Evolutionary conservation across 495 filamentous ascomycete species (phyloP).

Genomic region (Melanomma pulvis-pyrius): DNA sequence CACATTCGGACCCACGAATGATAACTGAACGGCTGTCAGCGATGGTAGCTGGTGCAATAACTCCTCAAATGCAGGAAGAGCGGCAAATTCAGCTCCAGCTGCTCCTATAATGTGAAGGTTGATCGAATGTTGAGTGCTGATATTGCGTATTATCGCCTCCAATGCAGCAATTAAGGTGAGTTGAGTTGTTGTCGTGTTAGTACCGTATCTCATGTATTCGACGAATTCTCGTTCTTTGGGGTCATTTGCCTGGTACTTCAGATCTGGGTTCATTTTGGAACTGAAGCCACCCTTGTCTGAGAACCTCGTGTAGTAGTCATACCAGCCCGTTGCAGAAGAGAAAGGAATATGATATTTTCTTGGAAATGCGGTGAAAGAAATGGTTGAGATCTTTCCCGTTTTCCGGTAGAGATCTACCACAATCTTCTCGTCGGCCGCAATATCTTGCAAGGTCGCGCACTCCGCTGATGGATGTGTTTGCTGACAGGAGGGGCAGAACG

Average conservation of each 20-base stretch:
- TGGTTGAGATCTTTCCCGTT: constrained; percentile 11
- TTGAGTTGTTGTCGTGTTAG: constrained; percentile 11
- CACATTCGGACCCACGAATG: constrained; percentile 7
- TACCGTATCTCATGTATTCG: constrained; percentile 13
- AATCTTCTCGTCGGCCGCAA: constrained; percentile 6
- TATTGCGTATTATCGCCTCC: constrained; percentile 7
- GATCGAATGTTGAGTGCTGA: constrained; percentile 12
- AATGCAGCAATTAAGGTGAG: constrained; percentile 11
- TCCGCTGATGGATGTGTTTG: constrained; percentile 16
- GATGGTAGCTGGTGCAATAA: constrained; percentile 7
- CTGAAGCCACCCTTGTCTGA: constrained; percentile 9
- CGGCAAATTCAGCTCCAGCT: constrained; percentile 7
- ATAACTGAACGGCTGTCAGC: constrained; percentile 10
- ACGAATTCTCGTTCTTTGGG: constrained; percentile 11
- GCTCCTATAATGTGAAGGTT: constrained; percentile 14
- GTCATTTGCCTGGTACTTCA: constrained; percentile 15
- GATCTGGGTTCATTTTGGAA: constrained; percentile 8
- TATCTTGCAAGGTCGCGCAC: constrained; percentile 15
- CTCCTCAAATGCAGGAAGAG: constrained; percentile 13
- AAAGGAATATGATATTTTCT: constrained; percentile 9
- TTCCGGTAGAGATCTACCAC: constrained; percentile 7
- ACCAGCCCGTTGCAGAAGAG: constrained; percentile 10
- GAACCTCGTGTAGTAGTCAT: constrained; percentile 12
- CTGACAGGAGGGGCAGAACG: constrained; percentile 12
- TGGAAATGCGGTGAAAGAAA: constrained; percentile 8